Evolutionary conservation across 371 early-diverging fungal genomes (phyloP), one percentile per base, ranked within the genome.

Genomic region (Haplosporangium sp.): DNA sequence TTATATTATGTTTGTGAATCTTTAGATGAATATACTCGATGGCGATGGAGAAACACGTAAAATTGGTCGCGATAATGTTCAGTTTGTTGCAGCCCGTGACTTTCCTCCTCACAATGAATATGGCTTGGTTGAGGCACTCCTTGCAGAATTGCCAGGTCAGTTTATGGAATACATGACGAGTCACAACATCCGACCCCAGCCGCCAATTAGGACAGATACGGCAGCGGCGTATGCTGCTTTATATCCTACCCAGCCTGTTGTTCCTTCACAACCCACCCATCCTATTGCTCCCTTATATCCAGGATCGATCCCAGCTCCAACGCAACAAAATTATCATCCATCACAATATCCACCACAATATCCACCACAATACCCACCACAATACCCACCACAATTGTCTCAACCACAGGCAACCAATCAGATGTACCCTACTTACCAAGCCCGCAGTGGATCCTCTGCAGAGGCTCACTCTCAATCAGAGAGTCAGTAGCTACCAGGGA

Each of bases 51-150:
- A 64, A 39, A 50, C 6, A 9, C 44, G 62, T 55, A 73, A 50
- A 19, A 75, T 71, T 61, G 58, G 65, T 35, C 85, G 88, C 52
- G 89, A 88, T 70, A 85, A 85, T 55, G 86, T 86, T 39, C 88
- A 88, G 75, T 88, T 88, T 73, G 89, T 88, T 35, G 83, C 87
- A 10, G 76, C 85, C 11, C 67, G 81, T 7, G 83, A 83, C 13
- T 83, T 47, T 10, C 61, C 52, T 7, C 69, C 69, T 8, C 40
- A 71, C 42, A 63, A 55, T 2, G 65, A 66, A 17, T 34, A 71
- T 61, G 62, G 56, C 11, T 50, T 77, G 42, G 65, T 69, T 4
- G 38, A 50, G 19, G 77, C 77, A 0, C 19, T 77, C 48, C 57
- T 77, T 52, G 72, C 71, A 2, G 77, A 77, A 58, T 11, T 77